Conservation (phyloP, 768 basidiomycete genomes). For the Boletus rubescentipes region DNA sequence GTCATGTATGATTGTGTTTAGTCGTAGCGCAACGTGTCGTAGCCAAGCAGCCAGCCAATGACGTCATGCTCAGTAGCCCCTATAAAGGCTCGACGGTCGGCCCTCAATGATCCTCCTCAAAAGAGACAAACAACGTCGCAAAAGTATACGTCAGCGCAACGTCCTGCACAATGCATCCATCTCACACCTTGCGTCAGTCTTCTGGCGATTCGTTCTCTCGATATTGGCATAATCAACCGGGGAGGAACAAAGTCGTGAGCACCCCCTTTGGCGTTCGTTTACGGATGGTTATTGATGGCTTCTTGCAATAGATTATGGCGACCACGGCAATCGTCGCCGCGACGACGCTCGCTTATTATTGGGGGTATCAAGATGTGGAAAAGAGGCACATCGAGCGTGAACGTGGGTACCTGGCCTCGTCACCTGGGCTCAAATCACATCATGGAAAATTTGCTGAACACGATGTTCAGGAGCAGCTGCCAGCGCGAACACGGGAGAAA, state of each 20-base stretch:
- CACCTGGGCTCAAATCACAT: neutral
- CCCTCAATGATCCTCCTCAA: slow-evolving; percentile 15
- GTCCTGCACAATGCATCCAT: slow-evolving; percentile 23
- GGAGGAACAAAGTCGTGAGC: slow-evolving; percentile 34
- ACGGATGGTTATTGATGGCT: neutral
- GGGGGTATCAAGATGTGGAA: slow-evolving; percentile 36
- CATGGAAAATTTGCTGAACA: neutral
- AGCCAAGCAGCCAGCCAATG: slow-evolving; percentile 9
- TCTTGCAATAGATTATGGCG: slow-evolving; percentile 28
- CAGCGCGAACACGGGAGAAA: slow-evolving; percentile 17
- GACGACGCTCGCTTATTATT: slow-evolving; percentile 35
- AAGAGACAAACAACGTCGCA: neutral
- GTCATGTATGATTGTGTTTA: too few relatives aligned
- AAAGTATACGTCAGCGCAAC: neutral
- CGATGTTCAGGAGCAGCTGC: slow-evolving; percentile 10
- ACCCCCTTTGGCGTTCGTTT: too few relatives aligned
- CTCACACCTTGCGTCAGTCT: slow-evolving; percentile 22
- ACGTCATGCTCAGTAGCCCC: slow-evolving; percentile 30
- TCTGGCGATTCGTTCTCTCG: slow-evolving; percentile 26
- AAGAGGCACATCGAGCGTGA: slow-evolving; percentile 30
- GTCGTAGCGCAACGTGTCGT: neutral
- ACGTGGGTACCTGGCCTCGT: slow-evolving; percentile 7
- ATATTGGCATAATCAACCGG: slow-evolving; percentile 35
- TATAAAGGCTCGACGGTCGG: slow-evolving; percentile 18
- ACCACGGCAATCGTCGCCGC: slow-evolving; percentile 27